Percentiles rank a stretch among this genome's conserved stretches.
phyloP scores from a whole-genome alignment of 495 filamentous ascomycete genomes.

The Daldinia vernicosa region DNA sequence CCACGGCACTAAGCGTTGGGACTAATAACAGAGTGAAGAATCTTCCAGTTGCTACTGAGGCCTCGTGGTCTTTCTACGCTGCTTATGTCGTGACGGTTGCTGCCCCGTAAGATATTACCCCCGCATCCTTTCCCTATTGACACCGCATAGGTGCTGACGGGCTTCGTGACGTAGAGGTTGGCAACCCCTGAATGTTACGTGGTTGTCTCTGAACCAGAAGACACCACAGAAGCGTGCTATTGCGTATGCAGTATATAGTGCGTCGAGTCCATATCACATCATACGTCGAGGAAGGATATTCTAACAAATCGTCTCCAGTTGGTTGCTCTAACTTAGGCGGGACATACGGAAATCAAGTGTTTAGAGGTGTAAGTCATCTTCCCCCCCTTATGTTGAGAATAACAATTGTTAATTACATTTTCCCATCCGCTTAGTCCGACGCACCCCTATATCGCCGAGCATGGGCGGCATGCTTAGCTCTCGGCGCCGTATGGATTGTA shows the following conservation, averaged over 20 bases:
- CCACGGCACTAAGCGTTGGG: not conserved
- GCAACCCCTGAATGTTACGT: slow-evolving; percentile 34
- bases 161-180: slow-evolving; percentile 13
- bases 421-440: slow-evolving; percentile 13
- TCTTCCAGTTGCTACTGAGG: slow-evolving; percentile 22
- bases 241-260: slow-evolving; percentile 34
- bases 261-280: not conserved
- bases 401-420: not conserved
- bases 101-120: slow-evolving; percentile 19
- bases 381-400: not conserved
- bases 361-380: slow-evolving; percentile 30
- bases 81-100: slow-evolving; percentile 32
- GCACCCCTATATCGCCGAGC: slow-evolving; percentile 29
- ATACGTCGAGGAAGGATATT: not conserved
- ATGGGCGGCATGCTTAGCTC: slow-evolving; percentile 30
- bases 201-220: slow-evolving; percentile 30
- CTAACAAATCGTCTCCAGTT: slow-evolving; percentile 16
- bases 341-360: slow-evolving; percentile 34
- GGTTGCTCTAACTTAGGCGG: slow-evolving; percentile 33
- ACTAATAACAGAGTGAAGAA: slow-evolving; percentile 23
- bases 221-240: slow-evolving; percentile 32
- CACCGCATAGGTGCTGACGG: not conserved
- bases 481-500: slow-evolving; percentile 29
- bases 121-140: not conserved
- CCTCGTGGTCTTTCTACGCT: slow-evolving; percentile 36